Percentiles rank a stretch among this genome's conserved stretches.
phyloP scores from a whole-genome alignment of 2,329 filamentous ascomycete genomes.

The Elsinoe arachidis region DNA sequence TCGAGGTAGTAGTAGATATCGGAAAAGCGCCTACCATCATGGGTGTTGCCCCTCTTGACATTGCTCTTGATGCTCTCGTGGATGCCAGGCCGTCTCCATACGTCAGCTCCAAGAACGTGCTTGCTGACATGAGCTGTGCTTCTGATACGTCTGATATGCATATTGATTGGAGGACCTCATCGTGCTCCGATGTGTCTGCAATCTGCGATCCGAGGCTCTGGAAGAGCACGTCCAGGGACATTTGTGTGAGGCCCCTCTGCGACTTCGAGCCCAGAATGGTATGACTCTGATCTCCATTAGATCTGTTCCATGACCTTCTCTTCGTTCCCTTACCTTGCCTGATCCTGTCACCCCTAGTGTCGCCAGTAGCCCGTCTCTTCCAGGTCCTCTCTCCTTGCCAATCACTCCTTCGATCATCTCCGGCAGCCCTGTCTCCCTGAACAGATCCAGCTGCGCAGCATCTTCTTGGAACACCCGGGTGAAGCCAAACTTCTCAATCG shows the following conservation, averaged over 20 bases:
- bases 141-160: slow-evolving; percentile 72
- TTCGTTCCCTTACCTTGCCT: slow-evolving; percentile 61
- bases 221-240: slow-evolving; percentile 84
- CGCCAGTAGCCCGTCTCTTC: slow-evolving; percentile 80
- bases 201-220: slow-evolving; percentile 67
- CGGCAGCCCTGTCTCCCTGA: slow-evolving; percentile 67
- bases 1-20: background rate
- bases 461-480: slow-evolving; percentile 87
- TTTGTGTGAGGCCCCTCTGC: slow-evolving; percentile 83
- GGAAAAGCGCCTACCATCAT: slow-evolving; percentile 28
- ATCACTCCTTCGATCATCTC: slow-evolving; percentile 74
- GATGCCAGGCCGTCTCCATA: slow-evolving; percentile 54
- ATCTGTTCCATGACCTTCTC: background rate
- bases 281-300: slow-evolving; percentile 58
- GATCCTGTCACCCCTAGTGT: slow-evolving; percentile 92
- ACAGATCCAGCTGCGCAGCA: slow-evolving; percentile 75
- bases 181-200: slow-evolving; percentile 48
- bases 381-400: slow-evolving; percentile 61
- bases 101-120: slow-evolving; percentile 68
- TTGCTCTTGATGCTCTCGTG: slow-evolving; percentile 40
- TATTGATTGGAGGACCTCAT: slow-evolving; percentile 62
- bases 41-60: slow-evolving; percentile 39
- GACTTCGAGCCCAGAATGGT: slow-evolving; percentile 84
- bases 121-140: slow-evolving; percentile 63
- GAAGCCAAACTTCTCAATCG: slow-evolving; percentile 89